These are phyloP conservation scores for Monilinia fructigena DNA, from an alignment of 2,329 filamentous ascomycete genomes.

Conservation along the genomic window DNA sequence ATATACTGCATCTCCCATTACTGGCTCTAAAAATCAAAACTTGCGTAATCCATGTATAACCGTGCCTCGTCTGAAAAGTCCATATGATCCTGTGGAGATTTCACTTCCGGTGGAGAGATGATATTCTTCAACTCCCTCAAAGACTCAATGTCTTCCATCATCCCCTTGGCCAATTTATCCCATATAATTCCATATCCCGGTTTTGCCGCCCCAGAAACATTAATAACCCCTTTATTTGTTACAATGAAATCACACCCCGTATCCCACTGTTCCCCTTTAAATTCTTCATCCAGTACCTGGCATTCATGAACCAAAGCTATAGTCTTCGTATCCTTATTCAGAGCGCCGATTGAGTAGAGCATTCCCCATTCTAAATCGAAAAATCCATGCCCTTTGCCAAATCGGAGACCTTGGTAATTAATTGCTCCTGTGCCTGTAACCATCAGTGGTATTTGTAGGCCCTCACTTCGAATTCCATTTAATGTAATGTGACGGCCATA, in stretches of 20 bases:
- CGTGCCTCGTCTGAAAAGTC: constrained; percentile 19
- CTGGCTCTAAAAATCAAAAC: constrained; percentile 15
- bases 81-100: constrained; percentile 18
- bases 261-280: constrained; percentile 42
- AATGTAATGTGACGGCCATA: constrained; percentile 42
- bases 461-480: constrained; percentile 38
- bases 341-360: constrained; percentile 40
- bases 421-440: constrained; percentile 45
- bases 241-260: constrained; percentile 46
- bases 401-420: constrained; percentile 42
- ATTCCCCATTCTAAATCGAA: constrained; percentile 48
- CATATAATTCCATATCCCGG: constrained; percentile 43
- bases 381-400: constrained; percentile 45
- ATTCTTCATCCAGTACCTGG: constrained; percentile 44
- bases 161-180: constrained; percentile 41
- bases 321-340: constrained; percentile 36
- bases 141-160: constrained; percentile 42
- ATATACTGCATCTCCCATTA: neutral
- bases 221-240: constrained; percentile 41
- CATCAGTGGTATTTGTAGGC: constrained; percentile 41
- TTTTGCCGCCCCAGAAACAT: constrained; percentile 39
- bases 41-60: constrained; percentile 21
- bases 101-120: constrained; percentile 18
- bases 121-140: constrained; percentile 26
- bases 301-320: constrained; percentile 45